These are phyloP conservation scores for Candida peoriensis DNA, from an alignment of 805 yeast species.

Conservation along the genomic window DNA sequence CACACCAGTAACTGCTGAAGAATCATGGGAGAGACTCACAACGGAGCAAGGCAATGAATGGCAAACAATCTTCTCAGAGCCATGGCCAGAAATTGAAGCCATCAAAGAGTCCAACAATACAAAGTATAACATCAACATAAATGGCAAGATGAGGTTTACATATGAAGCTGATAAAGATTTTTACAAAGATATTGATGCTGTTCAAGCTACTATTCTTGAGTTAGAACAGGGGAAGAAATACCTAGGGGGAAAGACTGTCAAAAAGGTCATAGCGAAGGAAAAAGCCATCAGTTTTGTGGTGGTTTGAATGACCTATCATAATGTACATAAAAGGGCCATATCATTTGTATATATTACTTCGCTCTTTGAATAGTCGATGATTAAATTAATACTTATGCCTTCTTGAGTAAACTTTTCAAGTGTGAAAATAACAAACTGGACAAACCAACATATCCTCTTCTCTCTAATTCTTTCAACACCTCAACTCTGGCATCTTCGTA, in stretches of 20 bases:
- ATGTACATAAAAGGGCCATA: not conserved
- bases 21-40: conserved; percentile 57
- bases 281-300: conserved; percentile 22
- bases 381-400: conserved; percentile 8
- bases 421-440: conserved; percentile 48
- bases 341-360: not conserved
- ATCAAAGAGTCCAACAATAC: conserved; percentile 31
- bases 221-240: conserved; percentile 36
- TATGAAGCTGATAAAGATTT: conserved; percentile 34
- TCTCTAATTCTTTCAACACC: conserved; percentile 37
- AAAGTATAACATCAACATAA: conserved; percentile 57
- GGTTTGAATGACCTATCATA: conserved; percentile 5
- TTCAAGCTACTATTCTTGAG: conserved; percentile 28
- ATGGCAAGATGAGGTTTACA: conserved; percentile 63
- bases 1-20: conserved; percentile 78
- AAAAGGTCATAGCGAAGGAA: conserved; percentile 51
- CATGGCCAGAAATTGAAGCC: conserved; percentile 59
- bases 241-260: conserved; percentile 36
- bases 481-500: conserved; percentile 43
- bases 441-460: conserved; percentile 43
- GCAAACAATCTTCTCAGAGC: conserved; percentile 47
- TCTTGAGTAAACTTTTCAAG: conserved; percentile 41
- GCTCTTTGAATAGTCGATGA: too few relatives aligned
- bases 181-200: conserved; percentile 30
- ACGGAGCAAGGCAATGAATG: conserved; percentile 26